phyloP scores from a whole-genome alignment of 2,329 filamentous ascomycete species.

The Xylariaceae sp. region DNA sequence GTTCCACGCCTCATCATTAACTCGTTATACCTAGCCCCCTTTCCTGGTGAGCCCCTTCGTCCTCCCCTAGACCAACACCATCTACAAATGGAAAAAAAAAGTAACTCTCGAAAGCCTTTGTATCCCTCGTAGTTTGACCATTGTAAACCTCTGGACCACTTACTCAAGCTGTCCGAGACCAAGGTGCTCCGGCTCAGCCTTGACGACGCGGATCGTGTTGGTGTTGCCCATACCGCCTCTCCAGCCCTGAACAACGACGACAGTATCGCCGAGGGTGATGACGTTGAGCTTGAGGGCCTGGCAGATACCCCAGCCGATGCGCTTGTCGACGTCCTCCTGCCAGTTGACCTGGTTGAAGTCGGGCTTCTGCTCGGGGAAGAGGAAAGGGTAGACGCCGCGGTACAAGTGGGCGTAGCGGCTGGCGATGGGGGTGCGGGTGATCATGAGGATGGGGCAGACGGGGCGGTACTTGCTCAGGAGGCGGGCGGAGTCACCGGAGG shows the following conservation, averaged over 20 bases:
- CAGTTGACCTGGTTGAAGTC: slow-evolving; percentile 90
- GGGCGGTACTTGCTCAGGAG: slow-evolving; percentile 97
- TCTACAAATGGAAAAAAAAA: not conserved
- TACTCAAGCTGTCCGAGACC: slow-evolving; percentile 45
- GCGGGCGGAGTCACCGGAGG: slow-evolving; percentile 89
- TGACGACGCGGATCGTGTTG: slow-evolving; percentile 67
- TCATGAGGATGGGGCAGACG: slow-evolving; percentile 99
- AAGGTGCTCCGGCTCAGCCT: slow-evolving; percentile 54
- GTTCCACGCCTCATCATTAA: not conserved
- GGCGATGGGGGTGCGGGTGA: slow-evolving; percentile 78
- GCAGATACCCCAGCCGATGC: slow-evolving; percentile 93
- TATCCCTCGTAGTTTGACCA: not conserved
- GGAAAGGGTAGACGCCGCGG: slow-evolving; percentile 96
- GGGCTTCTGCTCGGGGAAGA: slow-evolving; percentile 87
- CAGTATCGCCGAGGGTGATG: slow-evolving; percentile 64
- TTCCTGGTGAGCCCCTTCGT: not conserved
- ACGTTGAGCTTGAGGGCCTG: slow-evolving; percentile 79
- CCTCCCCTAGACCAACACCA: not conserved
- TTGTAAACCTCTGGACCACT: slow-evolving; percentile 7
- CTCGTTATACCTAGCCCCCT: not conserved
- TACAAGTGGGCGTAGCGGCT: slow-evolving; percentile 92
- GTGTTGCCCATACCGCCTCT: slow-evolving; percentile 88
- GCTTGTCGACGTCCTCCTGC: slow-evolving; percentile 97
- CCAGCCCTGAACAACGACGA: slow-evolving; percentile 86
- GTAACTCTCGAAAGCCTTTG: not conserved